These are phyloP conservation scores for Pseudogymnoascus sp. DNA, from an alignment of 2,329 filamentous ascomycete genomes.

Conservation along the genomic window DNA sequence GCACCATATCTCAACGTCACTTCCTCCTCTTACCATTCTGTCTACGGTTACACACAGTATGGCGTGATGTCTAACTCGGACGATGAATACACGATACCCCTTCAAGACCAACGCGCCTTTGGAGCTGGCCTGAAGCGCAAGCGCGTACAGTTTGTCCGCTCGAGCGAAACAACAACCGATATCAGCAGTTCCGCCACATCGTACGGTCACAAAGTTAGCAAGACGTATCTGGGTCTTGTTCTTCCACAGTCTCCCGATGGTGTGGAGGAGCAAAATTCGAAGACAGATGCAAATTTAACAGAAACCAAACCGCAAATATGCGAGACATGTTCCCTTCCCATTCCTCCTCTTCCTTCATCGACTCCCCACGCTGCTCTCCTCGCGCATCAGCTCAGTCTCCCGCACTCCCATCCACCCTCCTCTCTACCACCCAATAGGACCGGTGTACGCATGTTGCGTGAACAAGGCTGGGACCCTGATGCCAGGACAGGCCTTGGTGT, in stretches of 20 bases:
- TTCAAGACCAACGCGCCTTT: conserved; percentile 51
- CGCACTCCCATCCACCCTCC: conserved; percentile 64
- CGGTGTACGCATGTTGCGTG: conserved; percentile 56
- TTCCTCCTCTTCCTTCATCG: conserved; percentile 37
- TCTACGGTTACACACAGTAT: not conserved
- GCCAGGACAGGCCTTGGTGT: conserved; percentile 62
- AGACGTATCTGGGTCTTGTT: conserved; percentile 60
- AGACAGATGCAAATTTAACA: not conserved
- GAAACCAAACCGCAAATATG: conserved; percentile 32
- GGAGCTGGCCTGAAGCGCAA: conserved; percentile 55
- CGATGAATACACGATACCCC: conserved; percentile 48
- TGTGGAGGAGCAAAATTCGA: not conserved
- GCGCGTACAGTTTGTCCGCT: conserved; percentile 48
- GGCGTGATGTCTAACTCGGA: conserved; percentile 25
- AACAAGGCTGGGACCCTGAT: conserved; percentile 69
- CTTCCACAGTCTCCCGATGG: conserved; percentile 27
- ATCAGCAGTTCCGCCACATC: conserved; percentile 17
- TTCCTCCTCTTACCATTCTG: not conserved
- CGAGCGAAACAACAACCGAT: conserved; percentile 18
- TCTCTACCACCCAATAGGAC: conserved; percentile 61
- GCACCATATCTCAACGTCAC: conserved; percentile 4
- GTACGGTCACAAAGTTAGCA: conserved; percentile 27
- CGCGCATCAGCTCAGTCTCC: conserved; percentile 61
- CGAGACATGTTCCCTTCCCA: conserved; percentile 52
- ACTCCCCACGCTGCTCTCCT: conserved; percentile 51